A percentile compares a stretch with the other conserved stretches of the same genome.
These are phyloP conservation scores for Aspergillus leporis DNA, from an alignment of 495 filamentous ascomycete genomes.

Conservation along the genomic window DNA sequence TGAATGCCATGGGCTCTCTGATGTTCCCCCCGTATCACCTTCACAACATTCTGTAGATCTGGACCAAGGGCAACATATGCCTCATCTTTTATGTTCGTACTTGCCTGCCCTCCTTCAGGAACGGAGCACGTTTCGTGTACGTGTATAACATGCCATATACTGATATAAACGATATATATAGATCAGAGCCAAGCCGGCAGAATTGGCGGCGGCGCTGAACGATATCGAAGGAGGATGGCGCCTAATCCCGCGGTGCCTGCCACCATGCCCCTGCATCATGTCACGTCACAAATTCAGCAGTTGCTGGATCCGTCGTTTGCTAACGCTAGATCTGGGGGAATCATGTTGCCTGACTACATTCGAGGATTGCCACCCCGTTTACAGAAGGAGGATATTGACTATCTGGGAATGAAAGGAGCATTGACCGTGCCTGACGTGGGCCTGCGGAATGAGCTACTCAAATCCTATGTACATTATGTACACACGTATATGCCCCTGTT, in stretches of 20 bases:
- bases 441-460: constrained; percentile 72
- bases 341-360: constrained; percentile 66
- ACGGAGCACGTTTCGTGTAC: background rate
- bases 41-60: constrained; percentile 44
- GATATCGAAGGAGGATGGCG: constrained; percentile 36
- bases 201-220: constrained; percentile 33
- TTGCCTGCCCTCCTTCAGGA: background rate
- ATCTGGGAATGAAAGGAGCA: constrained; percentile 73
- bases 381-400: constrained; percentile 71
- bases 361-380: constrained; percentile 69
- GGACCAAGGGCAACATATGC: constrained; percentile 51
- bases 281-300: constrained; percentile 42
- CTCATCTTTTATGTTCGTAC: constrained; percentile 47
- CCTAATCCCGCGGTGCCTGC: constrained; percentile 40
- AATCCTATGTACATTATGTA: constrained; percentile 77
- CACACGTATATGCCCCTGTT: constrained; percentile 89
- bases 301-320: constrained; percentile 41
- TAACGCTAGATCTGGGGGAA: constrained; percentile 27
- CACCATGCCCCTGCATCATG: constrained; percentile 39
- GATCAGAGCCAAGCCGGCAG: constrained; percentile 43
- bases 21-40: constrained; percentile 39
- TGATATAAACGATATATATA: constrained; percentile 16
- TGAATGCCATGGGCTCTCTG: constrained; percentile 31
- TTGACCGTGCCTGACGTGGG: constrained; percentile 65
- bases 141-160: background rate